phyloP scores from a whole-genome alignment of 1,139 yeast species.

The Pichia terricola region DNA sequence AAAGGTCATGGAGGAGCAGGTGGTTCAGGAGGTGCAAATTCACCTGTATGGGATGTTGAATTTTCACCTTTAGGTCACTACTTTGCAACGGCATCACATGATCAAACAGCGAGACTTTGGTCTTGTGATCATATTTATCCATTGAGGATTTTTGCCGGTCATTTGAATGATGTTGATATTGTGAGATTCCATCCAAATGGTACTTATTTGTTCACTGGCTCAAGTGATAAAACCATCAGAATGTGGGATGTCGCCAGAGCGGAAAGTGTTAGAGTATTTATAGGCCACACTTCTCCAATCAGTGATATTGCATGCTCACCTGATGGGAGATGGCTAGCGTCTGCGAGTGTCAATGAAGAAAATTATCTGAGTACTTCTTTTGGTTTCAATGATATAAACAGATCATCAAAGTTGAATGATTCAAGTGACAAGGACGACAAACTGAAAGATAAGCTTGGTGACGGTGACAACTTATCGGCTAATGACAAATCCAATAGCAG shows the following conservation, averaged over 20 bases:
- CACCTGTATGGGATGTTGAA: constrained; percentile 95
- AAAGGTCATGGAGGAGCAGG: constrained; percentile 55
- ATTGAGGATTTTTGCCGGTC: constrained; percentile 92
- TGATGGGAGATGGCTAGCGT: constrained; percentile 93
- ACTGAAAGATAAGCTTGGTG: neutral
- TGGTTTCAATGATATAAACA: constrained; percentile 6
- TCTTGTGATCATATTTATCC: constrained; percentile 98
- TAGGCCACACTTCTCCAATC: constrained; percentile 88
- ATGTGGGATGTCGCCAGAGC: constrained; percentile 98
- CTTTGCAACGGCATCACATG: constrained; percentile 95
- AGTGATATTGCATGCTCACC: constrained; percentile 85
- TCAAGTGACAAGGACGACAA: neutral
- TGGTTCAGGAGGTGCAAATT: constrained; percentile 32
- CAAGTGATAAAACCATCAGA: constrained; percentile 88
- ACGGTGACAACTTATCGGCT: neutral
- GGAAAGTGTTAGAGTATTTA: constrained; percentile 82
- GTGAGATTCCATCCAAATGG: constrained; percentile 96
- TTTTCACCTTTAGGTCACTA: constrained; percentile 95
- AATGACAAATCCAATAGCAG: neutral
- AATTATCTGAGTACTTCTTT: constrained; percentile 30
- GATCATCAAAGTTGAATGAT: neutral
- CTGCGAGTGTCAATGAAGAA: constrained; percentile 79
- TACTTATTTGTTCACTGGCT: constrained; percentile 87
- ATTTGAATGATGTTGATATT: constrained; percentile 90
- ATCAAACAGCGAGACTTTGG: constrained; percentile 96